These are phyloP conservation scores for Cordyceps pruinosa DNA, from an alignment of 2,329 filamentous ascomycete species.

Conservation along the genomic window DNA sequence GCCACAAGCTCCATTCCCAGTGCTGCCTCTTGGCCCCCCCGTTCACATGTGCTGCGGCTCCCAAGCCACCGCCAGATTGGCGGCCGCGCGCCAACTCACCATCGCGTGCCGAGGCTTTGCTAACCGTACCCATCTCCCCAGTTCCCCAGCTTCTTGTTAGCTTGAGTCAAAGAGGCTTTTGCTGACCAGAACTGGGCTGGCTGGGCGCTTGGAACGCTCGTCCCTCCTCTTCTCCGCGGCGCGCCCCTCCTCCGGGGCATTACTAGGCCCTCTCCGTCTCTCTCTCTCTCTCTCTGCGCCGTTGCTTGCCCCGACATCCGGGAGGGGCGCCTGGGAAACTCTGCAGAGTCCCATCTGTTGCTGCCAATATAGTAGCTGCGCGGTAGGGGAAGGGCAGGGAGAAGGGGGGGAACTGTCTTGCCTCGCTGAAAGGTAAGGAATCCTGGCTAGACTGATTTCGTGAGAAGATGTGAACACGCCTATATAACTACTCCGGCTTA, in stretches of 20 bases:
- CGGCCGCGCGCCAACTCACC: neutral
- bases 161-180: neutral
- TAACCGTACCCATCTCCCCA: conserved; percentile 6
- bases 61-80: neutral
- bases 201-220: neutral
- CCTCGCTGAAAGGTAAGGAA: neutral
- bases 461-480: neutral
- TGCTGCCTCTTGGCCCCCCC: neutral
- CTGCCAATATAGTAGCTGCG: too few relatives aligned
- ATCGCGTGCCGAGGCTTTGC: conserved; percentile 6
- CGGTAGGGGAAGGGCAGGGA: too few relatives aligned
- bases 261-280: too few relatives aligned
- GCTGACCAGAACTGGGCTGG: too few relatives aligned
- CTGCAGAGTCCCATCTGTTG: too few relatives aligned
- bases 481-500: neutral
- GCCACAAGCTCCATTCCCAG: neutral
- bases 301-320: too few relatives aligned
- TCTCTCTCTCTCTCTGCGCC: too few relatives aligned
- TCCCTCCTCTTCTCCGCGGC: too few relatives aligned
- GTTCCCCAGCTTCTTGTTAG: neutral
- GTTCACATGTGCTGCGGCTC: conserved; percentile 7
- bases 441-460: neutral
- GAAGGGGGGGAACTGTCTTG: too few relatives aligned
- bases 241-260: too few relatives aligned
- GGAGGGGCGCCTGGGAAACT: too few relatives aligned